Evolutionary conservation across 2,329 filamentous ascomycete species (phyloP), one percentile per base, ranked within the genome.

Genomic region (Cladosporium oxysporum): DNA sequence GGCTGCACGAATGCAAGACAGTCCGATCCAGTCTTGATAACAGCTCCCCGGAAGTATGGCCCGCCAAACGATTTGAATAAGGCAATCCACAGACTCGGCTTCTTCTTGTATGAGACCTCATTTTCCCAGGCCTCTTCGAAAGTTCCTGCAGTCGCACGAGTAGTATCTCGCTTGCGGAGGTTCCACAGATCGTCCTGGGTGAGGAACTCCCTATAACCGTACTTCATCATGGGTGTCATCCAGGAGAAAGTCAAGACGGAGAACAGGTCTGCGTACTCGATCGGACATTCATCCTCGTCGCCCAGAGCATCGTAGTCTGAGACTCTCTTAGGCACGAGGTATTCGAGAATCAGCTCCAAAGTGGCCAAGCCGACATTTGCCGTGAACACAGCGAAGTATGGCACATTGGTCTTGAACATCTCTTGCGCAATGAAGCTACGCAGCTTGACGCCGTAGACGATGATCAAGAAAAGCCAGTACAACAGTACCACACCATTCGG

Each of bases 141-240:
- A 0, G 83, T 81, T 35, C 83, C 80, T 5, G 90, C 88, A 0
- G 94, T 96, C 14, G 84, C 82, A 70, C 87, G 87, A 12, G 94
- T 96, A 37, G 90, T 90, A 76, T 98, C 94, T 66, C 85, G 82
- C 74, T 88, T 90, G 49, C 93, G 87, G 66, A 99, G 83, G 67
- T 92, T 94, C 96, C 96, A 99, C 28, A 99, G 84, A 77, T 99
- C 94, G 69, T 97, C 92, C 77, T 98, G 93, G 1, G 93, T 97
- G 68, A 99, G 83, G 77, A 88, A 99, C 66, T 93, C 88, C 75
- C 90, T 91, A 82, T 99, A 98, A 1, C 95, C 95, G 75, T 90
- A 90, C 75, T 89, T 93, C 95, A 99, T 99, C 86, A 99, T 82
- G 0, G 95, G 93, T 0, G 95, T 98, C 94, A 99, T 97, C 95